Base-by-base conservation (phyloP, 179 eudicot genomes). In the Carnegiea gigantea region DNA sequence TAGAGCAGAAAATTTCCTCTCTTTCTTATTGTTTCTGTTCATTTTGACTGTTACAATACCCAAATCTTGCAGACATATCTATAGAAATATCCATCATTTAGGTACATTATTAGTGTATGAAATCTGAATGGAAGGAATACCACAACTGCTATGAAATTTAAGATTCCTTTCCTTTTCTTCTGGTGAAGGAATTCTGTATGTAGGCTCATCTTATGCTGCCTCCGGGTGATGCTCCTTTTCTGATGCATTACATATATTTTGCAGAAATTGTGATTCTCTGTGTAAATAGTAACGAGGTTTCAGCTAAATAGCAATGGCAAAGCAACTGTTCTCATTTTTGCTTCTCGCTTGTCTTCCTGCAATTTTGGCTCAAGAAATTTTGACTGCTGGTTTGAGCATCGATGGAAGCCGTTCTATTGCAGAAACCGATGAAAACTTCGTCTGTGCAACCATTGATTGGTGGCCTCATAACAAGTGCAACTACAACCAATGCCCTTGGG, bases 391-490 rank as follows among this genome's bases (percentile, higher is more conserved):
- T n/a, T 86, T 95, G 83, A 75, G 85, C 24, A 85, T 97, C 51
- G 82, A 93, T 88, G 93, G 97, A 67, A 85, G 87, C 78, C 57
- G 62, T 80, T 80, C 81, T n/a, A 28, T 93, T 62, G 92, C 98
- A 68, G 83, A 85, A 44, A 93, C 99, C 20, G 92, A 93, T 87
- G 90, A 77, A 75, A 87, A 90, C 88, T 97, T 90, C 79, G 81
- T 97, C 0, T 97, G 99, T 78, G 97, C 98, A 59, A 97, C 99
- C 44, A 78, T 97, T 26, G 99, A 97, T 88, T 97, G 98, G 99
- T 97, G 99, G 99, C 98, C 99, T 80, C 85, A 81, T 73, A 91
- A 87, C 28, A 95, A 97, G 83, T 97, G 99, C 77, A 84, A 93
- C 81, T 97, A 97, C 79, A 54, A 90, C 68, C 90, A 89, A 28